phyloP scores from a whole-genome alignment of 2,329 filamentous ascomycete species.

The Colletotrichum theobromicola region DNA sequence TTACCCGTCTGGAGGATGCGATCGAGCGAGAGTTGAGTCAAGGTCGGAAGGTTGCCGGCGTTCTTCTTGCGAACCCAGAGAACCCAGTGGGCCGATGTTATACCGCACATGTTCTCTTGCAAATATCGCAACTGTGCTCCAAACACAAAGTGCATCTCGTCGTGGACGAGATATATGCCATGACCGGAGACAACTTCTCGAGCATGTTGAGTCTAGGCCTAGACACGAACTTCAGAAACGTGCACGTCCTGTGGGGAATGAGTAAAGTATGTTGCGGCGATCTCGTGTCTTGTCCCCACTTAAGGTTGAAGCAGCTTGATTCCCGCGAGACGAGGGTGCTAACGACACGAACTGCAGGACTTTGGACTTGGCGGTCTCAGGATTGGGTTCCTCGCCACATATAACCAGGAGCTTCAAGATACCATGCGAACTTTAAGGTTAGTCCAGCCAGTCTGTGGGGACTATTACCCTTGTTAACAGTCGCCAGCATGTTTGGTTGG shows the following conservation, averaged over 20 bases:
- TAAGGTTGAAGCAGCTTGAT: not conserved
- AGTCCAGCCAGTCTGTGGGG: not conserved
- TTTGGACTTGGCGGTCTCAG: not conserved
- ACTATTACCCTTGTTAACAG: not conserved
- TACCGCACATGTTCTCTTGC: not conserved
- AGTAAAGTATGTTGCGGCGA: not conserved
- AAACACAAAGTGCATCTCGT: not conserved
- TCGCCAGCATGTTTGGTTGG: not conserved
- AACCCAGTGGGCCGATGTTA: constrained; percentile 6
- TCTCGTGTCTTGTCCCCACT: not conserved
- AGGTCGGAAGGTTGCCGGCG: not conserved
- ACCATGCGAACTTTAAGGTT: not conserved
- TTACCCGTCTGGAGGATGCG: not conserved
- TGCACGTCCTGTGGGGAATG: constrained; percentile 11
- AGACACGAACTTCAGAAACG: not conserved
- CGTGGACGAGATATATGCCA: constrained; percentile 4
- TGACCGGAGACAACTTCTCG: not conserved
- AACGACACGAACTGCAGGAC: not conserved
- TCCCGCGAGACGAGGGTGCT: not conserved
- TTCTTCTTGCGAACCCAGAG: not conserved
- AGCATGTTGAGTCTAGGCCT: constrained; percentile 7
- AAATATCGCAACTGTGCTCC: not conserved
- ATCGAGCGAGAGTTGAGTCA: not conserved
- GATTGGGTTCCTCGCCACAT: not conserved
- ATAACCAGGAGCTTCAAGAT: not conserved